Percentiles rank a stretch among this genome's conserved stretches.
Conservation (phyloP, 805 yeast species). For the Cyberlindnera japonica region DNA sequence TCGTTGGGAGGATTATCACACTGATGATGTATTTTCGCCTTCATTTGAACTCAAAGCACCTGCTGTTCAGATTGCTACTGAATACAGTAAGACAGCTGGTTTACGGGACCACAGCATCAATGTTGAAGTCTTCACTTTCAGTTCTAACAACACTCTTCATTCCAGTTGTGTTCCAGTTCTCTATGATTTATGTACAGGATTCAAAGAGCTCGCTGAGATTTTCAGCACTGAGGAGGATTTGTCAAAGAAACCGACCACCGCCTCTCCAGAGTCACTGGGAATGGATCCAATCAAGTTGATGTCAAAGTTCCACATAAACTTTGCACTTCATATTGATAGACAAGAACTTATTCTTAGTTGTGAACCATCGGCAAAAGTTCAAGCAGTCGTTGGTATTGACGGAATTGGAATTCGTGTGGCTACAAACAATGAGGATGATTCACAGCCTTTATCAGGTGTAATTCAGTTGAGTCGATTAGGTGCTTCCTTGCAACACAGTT, state of each 20-base stretch:
- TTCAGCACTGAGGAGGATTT: constrained; percentile 11
- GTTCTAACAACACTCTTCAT: constrained; percentile 67
- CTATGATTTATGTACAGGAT: constrained; percentile 49
- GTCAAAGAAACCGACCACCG: constrained; percentile 9
- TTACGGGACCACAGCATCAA: constrained; percentile 42
- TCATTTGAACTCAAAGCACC: constrained; percentile 72
- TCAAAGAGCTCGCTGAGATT: constrained; percentile 44
- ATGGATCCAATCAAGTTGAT: constrained; percentile 44
- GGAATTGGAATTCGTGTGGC: constrained; percentile 59
- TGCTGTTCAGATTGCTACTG: constrained; percentile 54
- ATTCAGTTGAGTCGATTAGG: constrained; percentile 51
- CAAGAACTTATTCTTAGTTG: constrained; percentile 81
- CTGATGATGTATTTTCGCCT: constrained; percentile 33
- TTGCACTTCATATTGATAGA: constrained; percentile 61
- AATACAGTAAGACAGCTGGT: constrained; percentile 44
- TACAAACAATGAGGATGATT: constrained; percentile 41
- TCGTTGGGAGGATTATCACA: constrained; percentile 37
- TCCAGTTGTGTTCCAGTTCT: constrained; percentile 80
- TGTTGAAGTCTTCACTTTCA: constrained; percentile 55
- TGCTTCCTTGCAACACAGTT: constrained; percentile 82
- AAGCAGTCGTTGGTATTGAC: constrained; percentile 74
- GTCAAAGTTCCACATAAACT: constrained; percentile 54
- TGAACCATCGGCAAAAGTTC: constrained; percentile 91
- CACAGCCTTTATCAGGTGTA: constrained; percentile 41
- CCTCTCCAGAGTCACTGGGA: constrained; percentile 3